Base-by-base conservation (phyloP, 768 basidiomycete genomes). In the Boletellus ananas region DNA sequence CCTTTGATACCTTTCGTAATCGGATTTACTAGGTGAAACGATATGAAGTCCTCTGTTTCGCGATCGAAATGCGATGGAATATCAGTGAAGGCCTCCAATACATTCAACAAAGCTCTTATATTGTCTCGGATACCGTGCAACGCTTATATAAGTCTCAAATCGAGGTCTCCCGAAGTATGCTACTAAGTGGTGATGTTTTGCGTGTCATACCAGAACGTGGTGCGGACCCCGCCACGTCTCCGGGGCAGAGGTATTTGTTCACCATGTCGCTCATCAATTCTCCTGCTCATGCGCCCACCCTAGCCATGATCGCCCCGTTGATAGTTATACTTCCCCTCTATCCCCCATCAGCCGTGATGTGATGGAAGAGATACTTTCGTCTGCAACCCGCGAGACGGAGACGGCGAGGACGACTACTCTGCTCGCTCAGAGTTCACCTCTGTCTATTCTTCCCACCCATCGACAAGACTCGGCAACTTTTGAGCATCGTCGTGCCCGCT, bases 31-130 rank as follows among this genome's bases (percentile, higher is more conserved):
- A 65, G 64, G 58, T 60, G 18, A 60, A 57, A 27, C 55, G 39
- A 2, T 65, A 67, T 48, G 65, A 67, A 40, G 57, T 65, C 33
- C 63, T 65, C 37, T 68, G 63, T 40, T 67, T 65, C 17, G 65
- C 66, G 1, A 46, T 25, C 4, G 41, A 47, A 37, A 62, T 65
- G 63, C 54, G 60, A 47, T 65, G 64, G 65, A 47, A 18, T 4
- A 40, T 65, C 11, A 27, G 34, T 4, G 34, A 45, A 35, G 49
- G 39, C n/a, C 43, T 5, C 6, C 43, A 52, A 29, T 1, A 10
- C 14, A 7, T 54, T 17, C 55, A 63, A 31, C 63, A 64, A 50
- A 47, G 60, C 27, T 55, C 60, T 27, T 40, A 51, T 29, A 18
- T 65, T 11, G 34, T 56, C n/a, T 62, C 63, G 6, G 42, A 40